Conservation (phyloP, 148 eudicot species). For the Chenopodium berlandieri region DNA sequence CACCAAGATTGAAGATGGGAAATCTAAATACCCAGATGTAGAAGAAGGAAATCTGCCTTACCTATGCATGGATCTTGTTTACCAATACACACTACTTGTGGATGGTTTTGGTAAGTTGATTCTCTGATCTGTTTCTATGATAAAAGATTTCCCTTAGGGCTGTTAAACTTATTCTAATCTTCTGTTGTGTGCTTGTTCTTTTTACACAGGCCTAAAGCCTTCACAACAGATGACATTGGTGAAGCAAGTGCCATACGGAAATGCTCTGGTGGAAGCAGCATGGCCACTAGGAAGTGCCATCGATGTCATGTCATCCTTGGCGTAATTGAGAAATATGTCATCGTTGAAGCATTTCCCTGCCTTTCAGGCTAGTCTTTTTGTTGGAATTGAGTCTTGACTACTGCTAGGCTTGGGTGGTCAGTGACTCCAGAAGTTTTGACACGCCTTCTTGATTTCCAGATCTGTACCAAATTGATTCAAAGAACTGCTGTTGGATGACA, state of each 20-base stretch:
- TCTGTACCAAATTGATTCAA: constrained; percentile 21
- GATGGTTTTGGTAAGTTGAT: constrained; percentile 84
- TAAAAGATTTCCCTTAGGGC: not conserved
- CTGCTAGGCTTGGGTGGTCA: not conserved
- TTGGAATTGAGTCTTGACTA: constrained; percentile 7
- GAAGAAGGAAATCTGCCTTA: constrained; percentile 74
- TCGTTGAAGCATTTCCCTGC: constrained; percentile 5
- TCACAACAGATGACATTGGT: constrained; percentile 75
- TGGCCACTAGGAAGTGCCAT: constrained; percentile 93
- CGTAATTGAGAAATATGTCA: constrained; percentile 16
- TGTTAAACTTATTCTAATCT: not conserved
- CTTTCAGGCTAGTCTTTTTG: constrained; percentile 4
- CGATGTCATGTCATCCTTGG: constrained; percentile 61
- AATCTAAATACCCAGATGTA: constrained; percentile 54
- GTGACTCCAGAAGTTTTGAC: constrained; percentile 34
- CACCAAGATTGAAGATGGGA: constrained; percentile 58
- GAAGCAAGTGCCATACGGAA: constrained; percentile 62
- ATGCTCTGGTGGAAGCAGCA: constrained; percentile 75
- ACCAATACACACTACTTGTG: constrained; percentile 82
- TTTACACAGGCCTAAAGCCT: constrained; percentile 55
- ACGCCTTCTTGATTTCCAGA: constrained; percentile 16
- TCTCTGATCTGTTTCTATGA: not conserved
- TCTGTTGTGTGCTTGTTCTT: not conserved
- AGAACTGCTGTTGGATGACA: constrained; percentile 26
- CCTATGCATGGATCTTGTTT: constrained; percentile 93